A percentile compares a stretch with the other conserved stretches of the same genome.
Evolutionary conservation across 2,329 filamentous ascomycete genomes (phyloP).

Genomic region (Calonectria pteridis): DNA sequence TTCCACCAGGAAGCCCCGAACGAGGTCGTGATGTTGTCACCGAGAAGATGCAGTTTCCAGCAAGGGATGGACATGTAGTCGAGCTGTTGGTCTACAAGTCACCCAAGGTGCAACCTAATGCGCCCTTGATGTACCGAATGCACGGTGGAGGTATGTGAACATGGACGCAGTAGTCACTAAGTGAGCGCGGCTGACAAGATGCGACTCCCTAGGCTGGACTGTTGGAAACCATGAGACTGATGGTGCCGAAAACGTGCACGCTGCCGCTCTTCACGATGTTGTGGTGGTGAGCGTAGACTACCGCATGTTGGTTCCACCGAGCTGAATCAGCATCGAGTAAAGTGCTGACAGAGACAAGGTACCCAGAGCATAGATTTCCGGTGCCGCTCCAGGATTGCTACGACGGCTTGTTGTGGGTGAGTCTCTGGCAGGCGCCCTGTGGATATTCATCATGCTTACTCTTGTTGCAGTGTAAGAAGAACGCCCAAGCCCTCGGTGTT

Average conservation of each 20-base stretch:
- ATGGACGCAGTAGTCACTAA: background rate
- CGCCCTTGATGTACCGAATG: slow-evolving; percentile 40
- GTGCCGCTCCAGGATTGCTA: slow-evolving; percentile 37
- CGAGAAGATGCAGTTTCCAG: slow-evolving; percentile 27
- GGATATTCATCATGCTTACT: background rate
- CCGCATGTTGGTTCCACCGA: slow-evolving; percentile 23
- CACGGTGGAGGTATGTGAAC: slow-evolving; percentile 38
- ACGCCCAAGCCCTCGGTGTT: slow-evolving; percentile 28
- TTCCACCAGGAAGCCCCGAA: slow-evolving; percentile 35
- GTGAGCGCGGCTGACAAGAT: no score
- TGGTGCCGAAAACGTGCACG: slow-evolving; percentile 39
- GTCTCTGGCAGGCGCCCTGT: fast-evolving
- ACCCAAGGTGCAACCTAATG: slow-evolving; percentile 8
- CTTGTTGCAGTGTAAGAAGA: slow-evolving; percentile 35
- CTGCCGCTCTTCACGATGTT: slow-evolving; percentile 28
- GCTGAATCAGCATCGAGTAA: background rate
- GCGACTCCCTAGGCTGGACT: slow-evolving; percentile 28
- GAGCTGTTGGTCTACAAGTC: slow-evolving; percentile 40
- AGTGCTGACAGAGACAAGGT: slow-evolving; percentile 15
- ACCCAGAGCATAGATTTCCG: slow-evolving; percentile 40
- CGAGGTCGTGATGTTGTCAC: slow-evolving; percentile 29
- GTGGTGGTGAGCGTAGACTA: slow-evolving; percentile 43
- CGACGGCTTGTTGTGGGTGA: slow-evolving; percentile 40
- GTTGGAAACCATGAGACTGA: slow-evolving; percentile 42
- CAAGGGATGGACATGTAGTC: slow-evolving; percentile 32